Percentiles rank a stretch among this genome's conserved stretches.
phyloP scores from a whole-genome alignment of 2,329 filamentous ascomycete species.

The Rhinocladiella mackenziei region DNA sequence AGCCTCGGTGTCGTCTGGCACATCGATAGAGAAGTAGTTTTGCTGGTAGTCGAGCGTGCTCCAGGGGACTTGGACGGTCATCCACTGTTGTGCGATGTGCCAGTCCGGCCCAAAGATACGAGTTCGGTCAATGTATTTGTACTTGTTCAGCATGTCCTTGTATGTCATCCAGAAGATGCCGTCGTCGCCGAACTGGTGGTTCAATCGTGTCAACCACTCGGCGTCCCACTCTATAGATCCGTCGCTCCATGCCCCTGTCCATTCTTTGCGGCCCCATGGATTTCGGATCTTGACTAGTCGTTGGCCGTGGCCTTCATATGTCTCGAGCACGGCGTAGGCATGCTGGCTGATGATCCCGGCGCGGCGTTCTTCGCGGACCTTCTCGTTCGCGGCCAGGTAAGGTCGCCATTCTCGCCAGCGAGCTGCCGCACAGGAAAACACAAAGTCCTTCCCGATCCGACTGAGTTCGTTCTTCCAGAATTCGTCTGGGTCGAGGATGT shows the following conservation, averaged over 20 bases:
- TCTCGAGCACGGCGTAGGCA: conserved; percentile 57
- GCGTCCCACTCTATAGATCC: conserved; percentile 81
- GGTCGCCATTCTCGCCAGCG: conserved; percentile 34
- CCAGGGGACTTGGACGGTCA: conserved; percentile 58
- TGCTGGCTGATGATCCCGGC: conserved; percentile 49
- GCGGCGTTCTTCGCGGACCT: conserved; percentile 36
- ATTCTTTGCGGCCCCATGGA: conserved; percentile 77
- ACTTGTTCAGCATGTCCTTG: conserved; percentile 55
- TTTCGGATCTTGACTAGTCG: conserved; percentile 61
- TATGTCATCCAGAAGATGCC: conserved; percentile 64
- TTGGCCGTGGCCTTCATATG: conserved; percentile 58
- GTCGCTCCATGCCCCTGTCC: conserved; percentile 78
- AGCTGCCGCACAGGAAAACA: conserved; percentile 47
- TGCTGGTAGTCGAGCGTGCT: conserved; percentile 56
- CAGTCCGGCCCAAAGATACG: conserved; percentile 59
- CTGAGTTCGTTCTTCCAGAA: conserved; percentile 81
- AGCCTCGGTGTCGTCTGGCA: conserved; percentile 51
- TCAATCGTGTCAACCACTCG: conserved; percentile 68
- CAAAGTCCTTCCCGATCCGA: conserved; percentile 74
- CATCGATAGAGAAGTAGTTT: conserved; percentile 55
- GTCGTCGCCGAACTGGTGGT: conserved; percentile 72
- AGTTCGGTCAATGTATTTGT: conserved; percentile 59
- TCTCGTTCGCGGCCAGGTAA: conserved; percentile 21
- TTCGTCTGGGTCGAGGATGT: conserved; percentile 62
- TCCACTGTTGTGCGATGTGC: conserved; percentile 61